Evolutionary conservation across 2,329 filamentous ascomycete species (phyloP).

Genomic region (Colletotrichum abscissum): DNA sequence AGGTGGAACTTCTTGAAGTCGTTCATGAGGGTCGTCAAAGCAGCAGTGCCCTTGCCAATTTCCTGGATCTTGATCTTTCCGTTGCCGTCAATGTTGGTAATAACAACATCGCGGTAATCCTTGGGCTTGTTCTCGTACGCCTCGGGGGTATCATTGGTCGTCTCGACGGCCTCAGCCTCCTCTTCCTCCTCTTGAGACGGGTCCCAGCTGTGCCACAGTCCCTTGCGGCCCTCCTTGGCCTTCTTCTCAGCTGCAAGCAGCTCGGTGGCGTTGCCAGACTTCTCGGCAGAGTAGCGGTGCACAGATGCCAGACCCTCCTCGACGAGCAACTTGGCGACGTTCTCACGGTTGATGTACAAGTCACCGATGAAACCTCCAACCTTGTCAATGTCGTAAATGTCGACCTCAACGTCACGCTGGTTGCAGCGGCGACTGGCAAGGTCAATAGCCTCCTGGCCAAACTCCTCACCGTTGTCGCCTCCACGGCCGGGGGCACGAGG

Average conservation of each 20-base stretch:
- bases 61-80: conserved; percentile 92
- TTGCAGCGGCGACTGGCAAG: conserved; percentile 88
- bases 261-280: conserved; percentile 89
- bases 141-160: conserved; percentile 58
- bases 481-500: conserved; percentile 84
- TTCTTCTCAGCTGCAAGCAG: conserved; percentile 87
- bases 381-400: conserved; percentile 95
- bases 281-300: conserved; percentile 95
- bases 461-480: conserved; percentile 86
- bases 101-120: conserved; percentile 93
- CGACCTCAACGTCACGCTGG: conserved; percentile 96
- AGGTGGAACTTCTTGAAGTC: conserved; percentile 93
- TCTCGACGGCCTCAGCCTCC: conserved; percentile 61
- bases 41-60: conserved; percentile 85
- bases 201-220: conserved; percentile 94
- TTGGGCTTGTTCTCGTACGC: conserved; percentile 70
- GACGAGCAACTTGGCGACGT: conserved; percentile 91
- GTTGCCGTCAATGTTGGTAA: conserved; percentile 88
- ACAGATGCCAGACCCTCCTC: conserved; percentile 95
- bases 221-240: conserved; percentile 90
- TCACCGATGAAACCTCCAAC: conserved; percentile 97
- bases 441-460: conserved; percentile 93
- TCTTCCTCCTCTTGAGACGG: conserved; percentile 81
- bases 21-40: conserved; percentile 88
- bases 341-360: conserved; percentile 93